These are phyloP conservation scores for Fusarium sp. DNA, from an alignment of 2,329 filamentous ascomycete species.

Conservation along the genomic window DNA sequence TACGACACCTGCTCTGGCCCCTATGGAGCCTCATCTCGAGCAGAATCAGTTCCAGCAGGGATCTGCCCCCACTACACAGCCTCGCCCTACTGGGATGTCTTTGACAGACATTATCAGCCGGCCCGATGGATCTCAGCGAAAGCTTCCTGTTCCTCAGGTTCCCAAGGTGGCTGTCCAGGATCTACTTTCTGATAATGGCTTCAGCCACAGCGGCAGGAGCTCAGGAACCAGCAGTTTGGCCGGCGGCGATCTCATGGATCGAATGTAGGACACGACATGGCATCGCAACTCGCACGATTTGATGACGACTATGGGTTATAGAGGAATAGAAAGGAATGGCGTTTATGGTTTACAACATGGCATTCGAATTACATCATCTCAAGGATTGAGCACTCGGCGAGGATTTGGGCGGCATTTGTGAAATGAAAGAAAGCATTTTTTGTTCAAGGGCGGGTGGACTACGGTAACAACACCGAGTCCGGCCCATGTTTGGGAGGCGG, in stretches of 20 bases:
- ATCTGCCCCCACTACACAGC: constrained; percentile 63
- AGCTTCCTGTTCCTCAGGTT: constrained; percentile 90
- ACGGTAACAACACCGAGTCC: constrained; percentile 9
- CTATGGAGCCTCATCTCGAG: constrained; percentile 67
- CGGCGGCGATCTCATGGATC: constrained; percentile 73
- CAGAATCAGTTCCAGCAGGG: constrained; percentile 52
- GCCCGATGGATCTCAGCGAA: constrained; percentile 86
- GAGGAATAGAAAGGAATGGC: constrained; percentile 53
- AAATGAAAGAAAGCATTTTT: constrained; percentile 38
- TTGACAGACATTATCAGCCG: constrained; percentile 94
- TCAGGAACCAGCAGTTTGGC: constrained; percentile 82
- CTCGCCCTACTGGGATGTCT: constrained; percentile 74
- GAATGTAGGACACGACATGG: constrained; percentile 51
- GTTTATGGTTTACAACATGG: constrained; percentile 47
- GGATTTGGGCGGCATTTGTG: constrained; percentile 41
- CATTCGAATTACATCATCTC: constrained; percentile 41
- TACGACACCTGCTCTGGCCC: constrained; percentile 65
- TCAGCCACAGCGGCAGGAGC: constrained; percentile 78
- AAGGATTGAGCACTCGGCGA: constrained; percentile 39
- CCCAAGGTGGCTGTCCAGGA: constrained; percentile 91
- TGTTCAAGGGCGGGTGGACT: constrained; percentile 20
- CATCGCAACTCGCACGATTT: constrained; percentile 48
- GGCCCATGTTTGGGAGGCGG: constrained; percentile 27
- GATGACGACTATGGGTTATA: constrained; percentile 52
- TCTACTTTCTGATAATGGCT: constrained; percentile 74